Base-by-base conservation (phyloP, 2,329 filamentous ascomycete species). In the Pyricularia grisea region DNA sequence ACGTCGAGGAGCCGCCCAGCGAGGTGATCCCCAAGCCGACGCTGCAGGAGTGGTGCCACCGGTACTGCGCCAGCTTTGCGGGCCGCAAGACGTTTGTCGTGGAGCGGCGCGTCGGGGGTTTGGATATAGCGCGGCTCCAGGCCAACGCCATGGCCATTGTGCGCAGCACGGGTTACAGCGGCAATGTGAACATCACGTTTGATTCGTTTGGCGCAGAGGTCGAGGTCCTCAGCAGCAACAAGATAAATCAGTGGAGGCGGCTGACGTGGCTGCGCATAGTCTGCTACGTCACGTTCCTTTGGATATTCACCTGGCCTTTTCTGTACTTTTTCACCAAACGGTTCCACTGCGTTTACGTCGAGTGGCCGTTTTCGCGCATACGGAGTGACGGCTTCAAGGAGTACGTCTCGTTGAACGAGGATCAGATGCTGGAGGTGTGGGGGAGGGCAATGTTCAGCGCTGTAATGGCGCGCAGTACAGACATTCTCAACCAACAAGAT, bases 301-400 rank as follows among this genome's bases (percentile, higher is more conserved):
- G 90, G 84, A 74, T 93, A 69, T 82, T 93, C 73, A 81, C 85
- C 3, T 93, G 91, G 91, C 91, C 91, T 0, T 84, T 86, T 69
- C 81, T 93, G 14, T 89, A 86, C 78, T 83, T 92, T 75, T 78
- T 84, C n/a, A 93, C 91, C 1, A 87, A 86, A 75, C 82, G 85
- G 67, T 93, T 89, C 79, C 84, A 89, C 71, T 88, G 91, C 2
- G 83, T 87, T 2, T 80, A 82, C 27, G 84, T 85, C 0, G 82
- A 88, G 42, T 93, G 89, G 88, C 77, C 80, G 0, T 88, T 84
- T 72, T 85, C 84, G 3, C 74, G 75, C 3, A 71, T 74, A 10
- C 69, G 76, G 28, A 81, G 79, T 30, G 68, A 74, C 3, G 33
- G 23, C 3, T 7, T 5, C 33, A 83, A 79, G 71, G 76, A 78